Conservation (phyloP, 192 early-diverging fungal species). For the Entomortierella lignicola region DNA sequence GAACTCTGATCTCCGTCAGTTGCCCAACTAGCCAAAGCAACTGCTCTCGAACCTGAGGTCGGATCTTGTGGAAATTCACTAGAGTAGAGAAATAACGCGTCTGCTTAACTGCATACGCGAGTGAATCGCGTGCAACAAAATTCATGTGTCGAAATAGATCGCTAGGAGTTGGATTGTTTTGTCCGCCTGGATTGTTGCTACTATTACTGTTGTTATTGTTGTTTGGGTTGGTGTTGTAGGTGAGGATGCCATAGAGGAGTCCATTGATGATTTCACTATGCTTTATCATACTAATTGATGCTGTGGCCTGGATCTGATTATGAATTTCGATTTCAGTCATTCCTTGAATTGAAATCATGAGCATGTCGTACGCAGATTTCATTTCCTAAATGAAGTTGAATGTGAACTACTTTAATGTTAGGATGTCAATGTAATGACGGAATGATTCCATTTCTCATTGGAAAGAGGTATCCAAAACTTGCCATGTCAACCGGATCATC, state of each 20-base stretch:
- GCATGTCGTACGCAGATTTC: constrained; percentile 25
- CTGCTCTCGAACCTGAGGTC: constrained; percentile 42
- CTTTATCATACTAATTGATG: constrained; percentile 62
- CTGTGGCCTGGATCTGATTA: constrained; percentile 66
- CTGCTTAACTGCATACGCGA: constrained; percentile 31
- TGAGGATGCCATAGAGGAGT: constrained; percentile 70
- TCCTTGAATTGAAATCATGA: constrained; percentile 47
- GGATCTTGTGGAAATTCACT: constrained; percentile 30
- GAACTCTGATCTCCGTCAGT: constrained; percentile 61
- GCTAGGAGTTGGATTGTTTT: not conserved
- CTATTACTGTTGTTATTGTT: constrained; percentile 27
- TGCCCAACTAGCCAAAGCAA: constrained; percentile 71
- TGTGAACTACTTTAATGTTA: not conserved
- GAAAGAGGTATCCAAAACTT: not conserved
- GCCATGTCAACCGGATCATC: constrained; percentile 56
- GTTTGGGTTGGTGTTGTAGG: constrained; percentile 40
- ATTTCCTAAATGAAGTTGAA: constrained; percentile 52
- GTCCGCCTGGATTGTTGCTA: not conserved
- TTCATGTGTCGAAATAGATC: constrained; percentile 69
- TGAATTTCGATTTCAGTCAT: constrained; percentile 70
- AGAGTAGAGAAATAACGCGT: constrained; percentile 37
- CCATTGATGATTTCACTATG: constrained; percentile 67
- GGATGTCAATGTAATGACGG: not conserved
- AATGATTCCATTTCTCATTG: not conserved
- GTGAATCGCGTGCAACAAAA: constrained; percentile 70